phyloP scores from a whole-genome alignment of 2,329 filamentous ascomycete species.

The Tolypocladium tundrense region DNA sequence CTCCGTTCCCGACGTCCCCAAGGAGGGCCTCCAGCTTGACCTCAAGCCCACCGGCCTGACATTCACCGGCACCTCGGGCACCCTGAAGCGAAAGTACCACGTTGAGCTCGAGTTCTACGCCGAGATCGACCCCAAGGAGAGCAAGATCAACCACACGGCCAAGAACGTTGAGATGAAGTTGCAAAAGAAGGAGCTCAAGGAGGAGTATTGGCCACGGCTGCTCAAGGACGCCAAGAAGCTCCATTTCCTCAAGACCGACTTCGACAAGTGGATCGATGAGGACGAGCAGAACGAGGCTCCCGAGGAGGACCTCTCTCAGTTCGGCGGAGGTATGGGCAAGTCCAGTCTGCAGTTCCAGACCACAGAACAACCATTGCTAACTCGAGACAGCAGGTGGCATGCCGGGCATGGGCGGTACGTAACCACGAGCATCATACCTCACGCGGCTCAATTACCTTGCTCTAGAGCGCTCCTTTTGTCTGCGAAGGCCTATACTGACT shows the following conservation, averaged over 20 bases:
- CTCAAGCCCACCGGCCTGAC: constrained; percentile 66
- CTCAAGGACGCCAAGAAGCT: constrained; percentile 83
- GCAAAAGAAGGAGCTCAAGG: constrained; percentile 92
- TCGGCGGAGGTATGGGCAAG: constrained; percentile 51
- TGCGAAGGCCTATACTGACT: not conserved
- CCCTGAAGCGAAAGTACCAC: constrained; percentile 78
- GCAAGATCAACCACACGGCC: constrained; percentile 78
- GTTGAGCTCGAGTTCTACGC: constrained; percentile 79
- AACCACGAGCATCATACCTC: constrained; percentile 2
- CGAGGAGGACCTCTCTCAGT: constrained; percentile 68
- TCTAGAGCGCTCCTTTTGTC: not conserved
- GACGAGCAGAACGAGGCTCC: constrained; percentile 90
- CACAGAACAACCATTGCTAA: not conserved
- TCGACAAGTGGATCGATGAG: constrained; percentile 99
- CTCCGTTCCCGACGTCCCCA: constrained; percentile 73
- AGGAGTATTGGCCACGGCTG: constrained; percentile 92
- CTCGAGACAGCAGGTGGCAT: constrained; percentile 33
- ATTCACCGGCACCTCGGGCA: constrained; percentile 75
- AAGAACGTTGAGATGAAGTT: constrained; percentile 86
- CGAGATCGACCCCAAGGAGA: constrained; percentile 79
- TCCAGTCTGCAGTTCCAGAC: constrained; percentile 9
- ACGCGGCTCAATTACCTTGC: not conserved
- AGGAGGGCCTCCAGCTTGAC: constrained; percentile 69
- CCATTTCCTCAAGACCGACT: constrained; percentile 97
- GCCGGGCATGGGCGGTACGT: constrained; percentile 42